These are phyloP conservation scores for Boletellus ananiceps DNA, from an alignment of 768 basidiomycete genomes.

Conservation along the genomic window DNA sequence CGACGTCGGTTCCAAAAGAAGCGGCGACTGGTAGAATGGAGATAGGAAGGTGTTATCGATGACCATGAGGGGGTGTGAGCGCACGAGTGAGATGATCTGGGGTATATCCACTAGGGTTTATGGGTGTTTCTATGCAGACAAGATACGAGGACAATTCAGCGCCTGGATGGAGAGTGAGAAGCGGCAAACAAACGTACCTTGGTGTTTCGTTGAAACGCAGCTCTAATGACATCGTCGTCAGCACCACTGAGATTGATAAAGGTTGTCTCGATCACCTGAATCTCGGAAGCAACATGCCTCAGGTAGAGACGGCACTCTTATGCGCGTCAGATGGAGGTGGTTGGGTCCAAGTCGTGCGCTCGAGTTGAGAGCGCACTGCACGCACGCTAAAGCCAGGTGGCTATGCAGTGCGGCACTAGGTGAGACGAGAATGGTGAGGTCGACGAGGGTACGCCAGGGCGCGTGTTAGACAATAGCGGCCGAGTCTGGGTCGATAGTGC, in stretches of 20 bases:
- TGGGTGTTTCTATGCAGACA: conserved; percentile 93
- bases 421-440: too few relatives aligned
- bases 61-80: conserved; percentile 66
- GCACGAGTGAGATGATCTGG: conserved; percentile 62
- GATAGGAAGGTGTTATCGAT: conserved; percentile 96
- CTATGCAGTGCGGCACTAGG: too few relatives aligned
- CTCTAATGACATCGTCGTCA: conserved; percentile 59
- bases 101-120: conserved; percentile 90
- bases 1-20: conserved; percentile 81
- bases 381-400: too few relatives aligned
- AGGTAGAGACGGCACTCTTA: conserved; percentile 23
- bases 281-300: conserved; percentile 54
- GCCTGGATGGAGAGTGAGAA: too few relatives aligned
- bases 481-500: too few relatives aligned
- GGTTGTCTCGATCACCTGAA: too few relatives aligned
- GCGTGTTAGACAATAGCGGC: too few relatives aligned
- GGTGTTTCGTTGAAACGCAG: conserved; percentile 69
- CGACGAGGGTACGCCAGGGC: too few relatives aligned
- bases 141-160: conserved; percentile 47
- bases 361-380: too few relatives aligned
- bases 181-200: conserved; percentile 47
- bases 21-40: conserved; percentile 85
- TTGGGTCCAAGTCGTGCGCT: too few relatives aligned
- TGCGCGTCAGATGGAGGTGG: too few relatives aligned
- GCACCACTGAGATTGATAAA: conserved; percentile 81